Conservation (phyloP, 2,329 filamentous ascomycete species). For the Periglandula ipomoeae region DNA sequence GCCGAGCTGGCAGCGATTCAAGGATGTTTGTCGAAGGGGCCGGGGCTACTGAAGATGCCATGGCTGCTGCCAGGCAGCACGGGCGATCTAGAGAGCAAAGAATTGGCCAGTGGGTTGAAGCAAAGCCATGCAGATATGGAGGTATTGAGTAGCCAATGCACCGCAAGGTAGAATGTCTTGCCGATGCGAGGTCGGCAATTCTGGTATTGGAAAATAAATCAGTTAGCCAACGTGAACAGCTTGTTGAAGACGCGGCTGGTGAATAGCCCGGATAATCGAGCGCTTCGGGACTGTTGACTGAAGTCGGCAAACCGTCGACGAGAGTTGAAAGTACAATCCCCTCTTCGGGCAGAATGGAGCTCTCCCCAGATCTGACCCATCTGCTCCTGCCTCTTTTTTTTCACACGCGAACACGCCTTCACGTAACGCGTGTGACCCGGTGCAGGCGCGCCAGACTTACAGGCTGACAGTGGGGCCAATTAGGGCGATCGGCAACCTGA, state of each 20-base stretch:
- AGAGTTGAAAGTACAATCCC: not conserved
- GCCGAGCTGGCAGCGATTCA: conserved; percentile 46
- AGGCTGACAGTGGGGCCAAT: not conserved
- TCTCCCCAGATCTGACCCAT: not conserved
- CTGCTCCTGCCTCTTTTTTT: not conserved
- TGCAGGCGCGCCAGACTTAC: not conserved
- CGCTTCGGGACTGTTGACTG: not conserved
- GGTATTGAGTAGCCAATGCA: not conserved
- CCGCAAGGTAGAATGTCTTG: not conserved
- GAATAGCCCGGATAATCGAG: not conserved
- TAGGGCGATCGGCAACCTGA: not conserved
- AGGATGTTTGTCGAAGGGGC: conserved; percentile 29
- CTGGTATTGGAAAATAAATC: too few species aligned
- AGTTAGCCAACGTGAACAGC: not conserved
- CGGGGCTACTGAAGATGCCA: conserved; percentile 31
- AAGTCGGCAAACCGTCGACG: not conserved
- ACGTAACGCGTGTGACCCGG: conserved; percentile 6
- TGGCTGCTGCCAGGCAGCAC: conserved; percentile 29
- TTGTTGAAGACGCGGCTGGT: not conserved
- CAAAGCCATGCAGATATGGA: conserved; percentile 6
- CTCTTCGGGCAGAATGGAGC: not conserved
- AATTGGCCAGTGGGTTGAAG: conserved; percentile 6
- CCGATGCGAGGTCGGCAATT: not conserved
- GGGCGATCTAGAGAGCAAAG: conserved; percentile 29
- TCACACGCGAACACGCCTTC: conserved; percentile 10